Evolutionary conservation across 75 land plant species (phyloP).

Genomic region (Pinus taeda): DNA sequence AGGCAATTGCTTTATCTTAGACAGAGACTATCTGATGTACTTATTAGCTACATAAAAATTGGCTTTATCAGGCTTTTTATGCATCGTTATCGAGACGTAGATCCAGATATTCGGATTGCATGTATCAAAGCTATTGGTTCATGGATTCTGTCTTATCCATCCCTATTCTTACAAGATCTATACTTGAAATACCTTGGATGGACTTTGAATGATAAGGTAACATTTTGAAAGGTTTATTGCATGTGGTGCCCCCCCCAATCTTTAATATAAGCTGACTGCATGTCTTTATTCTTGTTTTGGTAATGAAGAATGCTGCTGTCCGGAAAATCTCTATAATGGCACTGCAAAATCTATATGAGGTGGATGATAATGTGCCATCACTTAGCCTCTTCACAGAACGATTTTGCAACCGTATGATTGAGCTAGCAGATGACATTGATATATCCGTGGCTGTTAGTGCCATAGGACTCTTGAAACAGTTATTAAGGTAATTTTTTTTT

Average conservation of each 20-base stretch:
- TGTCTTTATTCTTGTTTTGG: slow-evolving; percentile 5
- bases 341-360: slow-evolving; percentile 86
- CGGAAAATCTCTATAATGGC: slow-evolving; percentile 85
- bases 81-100: slow-evolving; percentile 91
- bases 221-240: not conserved
- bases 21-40: not conserved
- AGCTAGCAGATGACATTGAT: slow-evolving; percentile 97
- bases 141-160: slow-evolving; percentile 92
- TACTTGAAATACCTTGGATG: slow-evolving; percentile 98
- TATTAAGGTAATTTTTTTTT: slow-evolving; percentile 55
- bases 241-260: not conserved
- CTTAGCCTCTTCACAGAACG: slow-evolving; percentile 90
- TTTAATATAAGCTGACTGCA: not conserved
- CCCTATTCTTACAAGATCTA: slow-evolving; percentile 85
- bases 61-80: slow-evolving; percentile 80
- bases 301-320: slow-evolving; percentile 73
- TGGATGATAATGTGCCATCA: slow-evolving; percentile 93
- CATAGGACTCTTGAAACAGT: slow-evolving; percentile 86
- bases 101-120: slow-evolving; percentile 79
- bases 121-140: slow-evolving; percentile 88
- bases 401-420: slow-evolving; percentile 94
- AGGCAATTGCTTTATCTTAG: not conserved
- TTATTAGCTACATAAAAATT: not conserved
- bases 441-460: slow-evolving; percentile 89
- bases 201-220: slow-evolving; percentile 96